Percentiles rank a stretch among this genome's conserved stretches.
These are phyloP conservation scores for Colletotrichum zoysiae DNA, from an alignment of 2,329 filamentous ascomycete genomes.

Conservation along the genomic window DNA sequence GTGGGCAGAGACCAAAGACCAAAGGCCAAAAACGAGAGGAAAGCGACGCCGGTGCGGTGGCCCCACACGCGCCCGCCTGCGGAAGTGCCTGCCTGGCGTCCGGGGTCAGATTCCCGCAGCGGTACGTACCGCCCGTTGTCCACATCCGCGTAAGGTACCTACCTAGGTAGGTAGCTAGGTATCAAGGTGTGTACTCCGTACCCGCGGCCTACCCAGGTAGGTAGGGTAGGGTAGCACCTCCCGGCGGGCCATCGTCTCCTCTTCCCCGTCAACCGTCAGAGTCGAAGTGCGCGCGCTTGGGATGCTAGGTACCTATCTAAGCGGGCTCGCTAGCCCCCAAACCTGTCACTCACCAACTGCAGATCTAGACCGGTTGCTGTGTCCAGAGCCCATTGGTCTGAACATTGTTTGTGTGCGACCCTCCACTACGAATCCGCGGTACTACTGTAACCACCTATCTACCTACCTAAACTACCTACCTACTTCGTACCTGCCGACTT, in stretches of 20 bases:
- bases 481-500: too few relatives aligned
- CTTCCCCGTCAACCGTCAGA: slow-evolving; percentile 8
- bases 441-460: not conserved
- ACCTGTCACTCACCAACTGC: slow-evolving; percentile 22
- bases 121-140: slow-evolving; percentile 1
- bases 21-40: not conserved
- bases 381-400: slow-evolving; percentile 1
- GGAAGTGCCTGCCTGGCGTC: not conserved
- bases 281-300: slow-evolving; percentile 25
- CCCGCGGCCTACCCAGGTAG: too few relatives aligned
- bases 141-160: not conserved
- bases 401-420: slow-evolving; percentile 25
- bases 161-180: not conserved
- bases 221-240: not conserved
- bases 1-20: not conserved
- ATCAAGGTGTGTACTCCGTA: too few relatives aligned
- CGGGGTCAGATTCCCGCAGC: not conserved
- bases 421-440: not conserved
- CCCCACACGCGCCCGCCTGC: not conserved
- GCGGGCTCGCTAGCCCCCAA: slow-evolving; percentile 40
- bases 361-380: slow-evolving; percentile 9
- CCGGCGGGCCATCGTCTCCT: not conserved
- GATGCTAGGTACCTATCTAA: slow-evolving; percentile 8
- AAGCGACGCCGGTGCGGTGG: not conserved
- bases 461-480: too few relatives aligned